A percentile compares a stretch with the other conserved stretches of the same genome.
Conservation (phyloP, 176 grass and related monocot species). For the Aegilops bicornis region DNA sequence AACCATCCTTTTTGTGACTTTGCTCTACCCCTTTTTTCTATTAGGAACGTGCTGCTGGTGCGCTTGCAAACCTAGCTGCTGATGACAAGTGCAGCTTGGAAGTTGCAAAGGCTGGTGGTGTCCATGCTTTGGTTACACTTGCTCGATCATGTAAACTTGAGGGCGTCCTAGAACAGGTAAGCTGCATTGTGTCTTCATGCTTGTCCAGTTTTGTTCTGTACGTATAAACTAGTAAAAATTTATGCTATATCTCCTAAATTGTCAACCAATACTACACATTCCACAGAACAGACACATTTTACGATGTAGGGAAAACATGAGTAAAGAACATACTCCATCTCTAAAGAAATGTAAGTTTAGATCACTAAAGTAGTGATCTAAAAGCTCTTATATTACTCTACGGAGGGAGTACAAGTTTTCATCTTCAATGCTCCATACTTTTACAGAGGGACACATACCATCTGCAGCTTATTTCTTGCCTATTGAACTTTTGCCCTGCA, state of each 20-base stretch:
- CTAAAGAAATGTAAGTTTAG: no score
- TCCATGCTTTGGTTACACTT: constrained; percentile 93
- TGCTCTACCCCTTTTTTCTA: constrained; percentile 27
- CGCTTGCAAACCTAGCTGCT: constrained; percentile 96
- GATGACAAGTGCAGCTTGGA: constrained; percentile 99
- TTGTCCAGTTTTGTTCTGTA: constrained; percentile 10
- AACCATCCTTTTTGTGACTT: constrained; percentile 23
- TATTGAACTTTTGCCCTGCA: constrained; percentile 13
- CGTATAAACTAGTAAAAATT: not conserved
- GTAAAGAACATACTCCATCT: not conserved
- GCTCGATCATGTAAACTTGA: constrained; percentile 94
- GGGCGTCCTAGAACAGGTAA: constrained; percentile 94
- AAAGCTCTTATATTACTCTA: no score
- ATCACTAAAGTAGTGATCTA: no score
- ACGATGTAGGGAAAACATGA: constrained; percentile 16
- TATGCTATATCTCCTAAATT: constrained; percentile 6
- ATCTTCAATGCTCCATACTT: constrained; percentile 7
- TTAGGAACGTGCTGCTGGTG: constrained; percentile 97
- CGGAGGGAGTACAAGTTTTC: not conserved
- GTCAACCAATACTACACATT: not conserved
- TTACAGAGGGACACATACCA: not conserved
- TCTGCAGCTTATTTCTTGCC: constrained; percentile 28
- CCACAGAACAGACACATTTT: not conserved
- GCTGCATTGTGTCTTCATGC: not conserved
- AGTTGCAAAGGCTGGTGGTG: constrained; percentile 91